These are phyloP conservation scores for Globisporangium rhizosaccharum DNA, from an alignment of 352 stramenopile species.

Conservation along the genomic window DNA sequence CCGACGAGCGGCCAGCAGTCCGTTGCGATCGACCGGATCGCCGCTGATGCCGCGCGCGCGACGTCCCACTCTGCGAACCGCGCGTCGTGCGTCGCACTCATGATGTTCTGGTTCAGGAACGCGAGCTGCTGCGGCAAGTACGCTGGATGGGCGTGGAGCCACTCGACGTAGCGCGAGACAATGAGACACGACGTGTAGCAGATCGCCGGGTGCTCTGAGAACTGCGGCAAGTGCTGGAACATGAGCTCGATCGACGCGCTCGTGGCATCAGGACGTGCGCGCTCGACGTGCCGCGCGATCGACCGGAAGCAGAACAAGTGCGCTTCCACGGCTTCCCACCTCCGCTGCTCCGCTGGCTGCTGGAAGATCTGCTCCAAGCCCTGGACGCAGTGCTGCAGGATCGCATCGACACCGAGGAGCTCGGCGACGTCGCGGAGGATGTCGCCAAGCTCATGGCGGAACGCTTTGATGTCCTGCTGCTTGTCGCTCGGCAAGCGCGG, in stretches of 20 bases:
- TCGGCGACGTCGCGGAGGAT: conserved; percentile 78
- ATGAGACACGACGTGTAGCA: conserved; percentile 84
- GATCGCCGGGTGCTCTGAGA: conserved; percentile 71
- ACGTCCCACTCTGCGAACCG: conserved; percentile 72
- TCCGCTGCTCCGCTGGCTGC: conserved; percentile 28
- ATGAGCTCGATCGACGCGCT: conserved; percentile 58
- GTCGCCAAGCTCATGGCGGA: conserved; percentile 74
- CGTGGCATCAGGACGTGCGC: conserved; percentile 13
- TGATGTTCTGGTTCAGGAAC: conserved; percentile 73
- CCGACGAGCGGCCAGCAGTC: conserved; percentile 75
- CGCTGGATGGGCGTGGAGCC: conserved; percentile 44
- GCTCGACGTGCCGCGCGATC: conserved; percentile 78
- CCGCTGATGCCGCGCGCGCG: conserved; percentile 56
- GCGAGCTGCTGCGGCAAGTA: conserved; percentile 49
- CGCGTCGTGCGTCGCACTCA: conserved; percentile 38
- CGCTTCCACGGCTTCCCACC: conserved; percentile 76
- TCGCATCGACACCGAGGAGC: conserved; percentile 56
- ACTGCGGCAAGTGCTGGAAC: conserved; percentile 72
- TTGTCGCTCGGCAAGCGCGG: conserved; percentile 56
- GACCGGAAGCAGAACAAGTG: conserved; percentile 82
- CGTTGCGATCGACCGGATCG: conserved; percentile 63
- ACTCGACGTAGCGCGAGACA: conserved; percentile 76
- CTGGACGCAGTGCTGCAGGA: conserved; percentile 76
- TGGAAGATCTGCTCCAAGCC: conserved; percentile 68
- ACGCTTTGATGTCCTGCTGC: conserved; percentile 78